phyloP scores from a whole-genome alignment of 768 basidiomycete genomes.

The Infundibulicybe gibba region DNA sequence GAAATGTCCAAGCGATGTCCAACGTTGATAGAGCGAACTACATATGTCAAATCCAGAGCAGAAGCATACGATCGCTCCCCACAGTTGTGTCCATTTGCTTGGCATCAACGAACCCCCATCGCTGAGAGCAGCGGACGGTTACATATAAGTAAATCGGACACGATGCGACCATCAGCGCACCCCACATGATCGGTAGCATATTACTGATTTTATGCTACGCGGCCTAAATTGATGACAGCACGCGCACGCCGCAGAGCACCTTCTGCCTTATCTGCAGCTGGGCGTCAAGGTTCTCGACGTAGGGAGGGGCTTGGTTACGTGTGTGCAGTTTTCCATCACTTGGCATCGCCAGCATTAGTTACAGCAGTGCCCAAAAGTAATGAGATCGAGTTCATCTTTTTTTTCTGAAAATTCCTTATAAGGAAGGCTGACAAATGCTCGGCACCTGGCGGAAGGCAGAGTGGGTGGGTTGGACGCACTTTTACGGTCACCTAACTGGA shows the following conservation, averaged over 20 bases:
- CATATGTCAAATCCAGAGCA: conserved; percentile 36
- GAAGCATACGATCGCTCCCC: conserved; percentile 80
- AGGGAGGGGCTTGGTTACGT: conserved; percentile 87
- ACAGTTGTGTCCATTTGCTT: conserved; percentile 40
- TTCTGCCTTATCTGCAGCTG: conserved; percentile 67
- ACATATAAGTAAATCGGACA: conserved; percentile 75
- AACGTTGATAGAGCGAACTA: conserved; percentile 70
- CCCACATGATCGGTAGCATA: conserved; percentile 84
- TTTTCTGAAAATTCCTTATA: too few species aligned
- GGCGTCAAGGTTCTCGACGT: conserved; percentile 84
- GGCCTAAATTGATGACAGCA: conserved; percentile 42
- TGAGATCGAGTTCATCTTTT: too few species aligned
- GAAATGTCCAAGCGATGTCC: conserved; percentile 55
- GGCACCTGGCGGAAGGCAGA: too few species aligned
- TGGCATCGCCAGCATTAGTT: too few species aligned
- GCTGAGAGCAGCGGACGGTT: neutral
- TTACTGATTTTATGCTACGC: neutral
- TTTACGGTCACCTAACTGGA: too few species aligned
- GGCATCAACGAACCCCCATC: neutral
- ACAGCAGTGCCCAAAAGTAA: too few species aligned
- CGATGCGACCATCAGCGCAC: conserved; percentile 92
- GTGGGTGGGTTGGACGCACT: conserved; percentile 62
- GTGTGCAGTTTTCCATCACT: conserved; percentile 73
- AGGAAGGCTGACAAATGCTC: too few species aligned
- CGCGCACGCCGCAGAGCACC: conserved; percentile 78